Conservation (phyloP, 768 basidiomycete genomes). For the Melanogaster broomeanus region DNA sequence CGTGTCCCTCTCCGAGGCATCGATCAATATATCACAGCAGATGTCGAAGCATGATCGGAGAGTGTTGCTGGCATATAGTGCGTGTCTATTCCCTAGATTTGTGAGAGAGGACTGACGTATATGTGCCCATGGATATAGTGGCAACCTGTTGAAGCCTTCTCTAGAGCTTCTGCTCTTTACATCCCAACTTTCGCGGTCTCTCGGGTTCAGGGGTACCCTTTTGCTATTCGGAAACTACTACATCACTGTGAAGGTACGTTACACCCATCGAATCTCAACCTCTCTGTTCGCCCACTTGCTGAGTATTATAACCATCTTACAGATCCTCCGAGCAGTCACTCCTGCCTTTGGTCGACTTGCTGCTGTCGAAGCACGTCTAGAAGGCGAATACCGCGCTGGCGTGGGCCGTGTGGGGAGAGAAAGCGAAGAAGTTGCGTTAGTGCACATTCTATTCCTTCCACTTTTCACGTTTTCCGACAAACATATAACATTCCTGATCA, state of each 20-base stretch:
- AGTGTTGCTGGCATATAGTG: slow-evolving; percentile 86
- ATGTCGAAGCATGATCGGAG: slow-evolving; percentile 88
- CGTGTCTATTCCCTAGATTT: slow-evolving; percentile 32
- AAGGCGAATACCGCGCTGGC: slow-evolving; percentile 91
- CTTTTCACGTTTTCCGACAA: too few relatives aligned
- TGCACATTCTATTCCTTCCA: slow-evolving; percentile 17
- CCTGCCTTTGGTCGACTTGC: slow-evolving; percentile 93
- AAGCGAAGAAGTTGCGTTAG: slow-evolving; percentile 89
- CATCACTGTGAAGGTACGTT: slow-evolving; percentile 58
- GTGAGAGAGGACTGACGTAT: background rate
- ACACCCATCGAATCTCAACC: background rate
- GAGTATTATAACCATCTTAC: background rate
- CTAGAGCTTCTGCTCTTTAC: slow-evolving; percentile 93
- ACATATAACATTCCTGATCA: too few relatives aligned
- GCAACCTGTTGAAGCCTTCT: slow-evolving; percentile 90
- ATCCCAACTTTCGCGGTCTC: slow-evolving; percentile 81
- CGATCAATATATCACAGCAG: slow-evolving; percentile 92
- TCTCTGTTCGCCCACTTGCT: background rate
- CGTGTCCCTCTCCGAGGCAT: slow-evolving; percentile 66
- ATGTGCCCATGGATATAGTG: slow-evolving; percentile 44
- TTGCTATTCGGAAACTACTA: slow-evolving; percentile 85
- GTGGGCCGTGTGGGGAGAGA: slow-evolving; percentile 86
- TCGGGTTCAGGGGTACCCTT: slow-evolving; percentile 82
- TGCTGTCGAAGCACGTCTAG: slow-evolving; percentile 80
- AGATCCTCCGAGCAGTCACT: slow-evolving; percentile 80